A percentile compares a stretch with the other conserved stretches of the same genome.
Evolutionary conservation across 148 eudicot genomes (phyloP).

Genomic region (Fagopyrum homotropicum): DNA sequence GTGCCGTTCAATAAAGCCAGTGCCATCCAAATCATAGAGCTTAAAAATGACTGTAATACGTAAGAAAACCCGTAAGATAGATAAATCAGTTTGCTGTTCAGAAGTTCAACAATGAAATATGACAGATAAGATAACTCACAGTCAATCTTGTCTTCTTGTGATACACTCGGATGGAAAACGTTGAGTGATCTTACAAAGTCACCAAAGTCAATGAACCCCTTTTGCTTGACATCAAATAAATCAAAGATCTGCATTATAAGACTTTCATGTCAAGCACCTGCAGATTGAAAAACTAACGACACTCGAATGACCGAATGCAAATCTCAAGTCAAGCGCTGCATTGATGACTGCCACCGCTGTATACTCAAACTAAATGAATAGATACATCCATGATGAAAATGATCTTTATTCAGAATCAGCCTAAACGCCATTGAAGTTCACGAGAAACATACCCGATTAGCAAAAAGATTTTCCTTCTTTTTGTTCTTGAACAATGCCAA

Average conservation of each 20-base stretch:
- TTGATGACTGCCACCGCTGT: not conserved
- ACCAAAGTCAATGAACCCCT: conserved; percentile 86
- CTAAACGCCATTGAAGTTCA: not conserved
- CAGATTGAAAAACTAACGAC: not conserved
- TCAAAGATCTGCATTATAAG: conserved; percentile 65
- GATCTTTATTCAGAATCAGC: not conserved
- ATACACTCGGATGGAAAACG: conserved; percentile 89
- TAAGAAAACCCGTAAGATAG: not conserved
- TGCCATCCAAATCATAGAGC: conserved; percentile 84
- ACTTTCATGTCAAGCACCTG: not conserved
- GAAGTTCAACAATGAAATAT: not conserved
- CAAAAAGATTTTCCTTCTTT: conserved; percentile 91
- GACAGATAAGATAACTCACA: conserved; percentile 36
- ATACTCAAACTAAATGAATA: not conserved
- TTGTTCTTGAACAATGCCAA: conserved; percentile 84
- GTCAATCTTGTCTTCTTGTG: conserved; percentile 75
- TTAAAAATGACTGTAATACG: conserved; percentile 68
- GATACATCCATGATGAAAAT: not conserved
- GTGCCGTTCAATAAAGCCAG: conserved; percentile 84
- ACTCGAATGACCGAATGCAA: not conserved
- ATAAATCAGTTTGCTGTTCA: not conserved
- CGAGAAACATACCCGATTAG: conserved; percentile 57
- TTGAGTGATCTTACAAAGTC: conserved; percentile 80
- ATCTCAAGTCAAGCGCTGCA: not conserved
- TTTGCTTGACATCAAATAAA: conserved; percentile 76